A percentile compares a stretch with the other conserved stretches of the same genome.
Conservation (phyloP, 805 yeast genomes). For the Blastobotrys terrestris region DNA sequence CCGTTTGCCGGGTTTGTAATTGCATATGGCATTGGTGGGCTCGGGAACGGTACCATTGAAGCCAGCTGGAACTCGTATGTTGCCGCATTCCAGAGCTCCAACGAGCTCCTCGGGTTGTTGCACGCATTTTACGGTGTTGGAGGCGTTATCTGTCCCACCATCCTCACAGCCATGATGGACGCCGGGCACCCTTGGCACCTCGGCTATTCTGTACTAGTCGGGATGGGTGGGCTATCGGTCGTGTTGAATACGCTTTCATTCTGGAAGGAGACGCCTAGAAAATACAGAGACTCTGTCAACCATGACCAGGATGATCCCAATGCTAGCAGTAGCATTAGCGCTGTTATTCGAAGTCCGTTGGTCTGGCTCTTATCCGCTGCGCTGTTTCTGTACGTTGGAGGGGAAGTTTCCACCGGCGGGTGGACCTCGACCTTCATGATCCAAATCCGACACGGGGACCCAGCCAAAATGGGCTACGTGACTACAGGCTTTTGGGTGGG, state of each 20-base stretch:
- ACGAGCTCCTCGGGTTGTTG: conserved; percentile 51
- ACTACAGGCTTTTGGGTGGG: conserved; percentile 73
- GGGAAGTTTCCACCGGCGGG: conserved; percentile 63
- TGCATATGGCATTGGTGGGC: conserved; percentile 41
- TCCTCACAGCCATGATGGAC: conserved; percentile 50
- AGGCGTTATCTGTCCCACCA: conserved; percentile 62
- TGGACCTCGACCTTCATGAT: conserved; percentile 64
- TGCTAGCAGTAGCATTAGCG: neutral
- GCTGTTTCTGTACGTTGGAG: conserved; percentile 60
- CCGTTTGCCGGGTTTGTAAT: conserved; percentile 38
- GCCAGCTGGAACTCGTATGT: conserved; percentile 49
- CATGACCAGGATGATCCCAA: conserved; percentile 3
- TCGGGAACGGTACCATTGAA: conserved; percentile 53
- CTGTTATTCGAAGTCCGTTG: conserved; percentile 11
- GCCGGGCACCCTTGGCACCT: conserved; percentile 48
- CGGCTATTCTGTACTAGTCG: conserved; percentile 46
- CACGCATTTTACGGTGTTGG: conserved; percentile 76
- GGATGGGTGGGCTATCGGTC: conserved; percentile 32
- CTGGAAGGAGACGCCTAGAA: conserved; percentile 24
- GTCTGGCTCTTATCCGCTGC: conserved; percentile 45
- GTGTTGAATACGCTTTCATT: conserved; percentile 40
- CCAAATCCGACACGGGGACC: conserved; percentile 45
- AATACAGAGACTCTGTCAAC: conserved; percentile 7
- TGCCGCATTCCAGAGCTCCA: conserved; percentile 43
- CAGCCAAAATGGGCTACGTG: conserved; percentile 49